Evolutionary conservation across 2,329 filamentous ascomycete species (phyloP), one percentile per base, ranked within the genome.

Genomic region (Fusarium sacchari): DNA sequence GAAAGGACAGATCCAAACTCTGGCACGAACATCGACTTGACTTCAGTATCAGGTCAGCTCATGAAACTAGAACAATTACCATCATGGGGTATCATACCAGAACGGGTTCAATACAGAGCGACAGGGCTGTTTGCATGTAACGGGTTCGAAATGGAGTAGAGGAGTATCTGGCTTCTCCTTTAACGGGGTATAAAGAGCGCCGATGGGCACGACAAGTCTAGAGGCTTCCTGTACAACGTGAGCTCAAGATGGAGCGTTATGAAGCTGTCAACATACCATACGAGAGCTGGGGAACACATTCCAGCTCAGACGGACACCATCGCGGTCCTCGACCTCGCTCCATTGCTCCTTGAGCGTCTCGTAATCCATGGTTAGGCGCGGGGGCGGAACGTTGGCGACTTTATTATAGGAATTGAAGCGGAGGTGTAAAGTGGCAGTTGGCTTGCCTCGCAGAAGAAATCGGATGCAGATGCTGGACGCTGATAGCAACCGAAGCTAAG

Each of bases 261-360:
- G 15, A 18, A 32, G 39, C 28, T 47, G n/a, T 37, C 15, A 85
- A 46, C 89, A 78, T 78, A 94, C 95, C 95, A 99, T 98, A 82
- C 96, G 94, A 80, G 96, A 96, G 86, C 95, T 98, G 56, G 96
- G 96, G 80, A 99, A 97, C 70, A 97, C 97, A 82, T 99, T 99
- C 96, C 96, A 99, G 85, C 96, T 98, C 76, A 99, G 88, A 73
- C 96, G 92, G 80, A 98, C 91, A 70, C 96, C 96, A 90, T 99
- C 96, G 77, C 94, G 92, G 81, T 99, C 96, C 86, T 99, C 96
- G 67, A 97, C 92, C 83, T 98, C 95, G 80, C 92, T 94, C 95
- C 95, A 98, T 86, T 96, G 93, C 84, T 98, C 95, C 86, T 98
- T 98, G 77, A 97, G 86, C 77, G 91, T 89, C 83, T 98, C 95